Evolutionary conservation across 2,329 filamentous ascomycete species (phyloP).

Genomic region (Penicillium psychrosexuale): DNA sequence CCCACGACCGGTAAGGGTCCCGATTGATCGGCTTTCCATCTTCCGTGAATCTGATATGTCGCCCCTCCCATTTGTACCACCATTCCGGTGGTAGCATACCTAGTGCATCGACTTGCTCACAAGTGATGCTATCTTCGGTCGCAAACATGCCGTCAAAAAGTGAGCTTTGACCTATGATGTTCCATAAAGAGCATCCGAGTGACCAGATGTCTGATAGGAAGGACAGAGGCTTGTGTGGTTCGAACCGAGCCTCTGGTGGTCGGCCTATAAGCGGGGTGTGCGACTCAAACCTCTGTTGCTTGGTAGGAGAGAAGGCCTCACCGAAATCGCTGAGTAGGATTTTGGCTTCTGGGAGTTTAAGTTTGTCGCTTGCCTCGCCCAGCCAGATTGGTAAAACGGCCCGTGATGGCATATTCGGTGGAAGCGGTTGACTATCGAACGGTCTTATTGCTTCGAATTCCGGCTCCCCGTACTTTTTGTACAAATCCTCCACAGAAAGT

Average conservation of each 20-base stretch:
- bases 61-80: constrained; percentile 28
- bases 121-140: constrained; percentile 29
- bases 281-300: constrained; percentile 26
- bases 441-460: constrained; percentile 18
- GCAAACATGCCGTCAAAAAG: constrained; percentile 31
- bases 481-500: constrained; percentile 19
- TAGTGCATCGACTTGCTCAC: constrained; percentile 33
- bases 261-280: constrained; percentile 30
- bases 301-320: constrained; percentile 31
- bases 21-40: constrained; percentile 24
- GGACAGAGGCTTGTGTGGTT: constrained; percentile 32
- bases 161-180: constrained; percentile 32
- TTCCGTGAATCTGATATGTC: constrained; percentile 23
- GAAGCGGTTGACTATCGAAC: constrained; percentile 24
- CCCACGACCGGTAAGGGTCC: constrained; percentile 20
- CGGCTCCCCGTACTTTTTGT: constrained; percentile 21
- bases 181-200: constrained; percentile 39
- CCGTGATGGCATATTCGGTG: constrained; percentile 29
- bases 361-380: constrained; percentile 30
- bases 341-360: constrained; percentile 29
- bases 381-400: constrained; percentile 36
- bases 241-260: constrained; percentile 39
- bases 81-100: constrained; percentile 30
- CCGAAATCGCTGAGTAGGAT: constrained; percentile 39
- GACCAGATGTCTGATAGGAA: constrained; percentile 43